Conservation (phyloP, 768 basidiomycete species). For the Lentinula raphanica region DNA sequence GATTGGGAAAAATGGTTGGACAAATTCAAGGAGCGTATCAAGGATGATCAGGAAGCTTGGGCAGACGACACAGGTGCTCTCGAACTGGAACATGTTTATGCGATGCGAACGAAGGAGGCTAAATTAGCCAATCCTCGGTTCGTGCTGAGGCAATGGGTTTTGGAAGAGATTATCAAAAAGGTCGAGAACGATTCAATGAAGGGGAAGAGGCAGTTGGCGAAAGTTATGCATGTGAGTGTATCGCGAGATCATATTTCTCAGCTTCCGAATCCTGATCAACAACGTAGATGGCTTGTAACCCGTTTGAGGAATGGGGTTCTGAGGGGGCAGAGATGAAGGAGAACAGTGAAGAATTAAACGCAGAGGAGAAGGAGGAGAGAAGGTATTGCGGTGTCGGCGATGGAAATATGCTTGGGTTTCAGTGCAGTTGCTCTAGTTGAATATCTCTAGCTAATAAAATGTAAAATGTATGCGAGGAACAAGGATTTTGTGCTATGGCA, state of each 20-base stretch:
- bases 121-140: constrained; percentile 80
- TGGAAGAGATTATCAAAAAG: constrained; percentile 85
- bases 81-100: constrained; percentile 30
- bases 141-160: constrained; percentile 89
- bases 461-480: background rate
- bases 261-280: background rate
- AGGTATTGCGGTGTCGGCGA: constrained; percentile 77
- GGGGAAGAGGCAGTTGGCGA: constrained; percentile 67
- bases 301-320: constrained; percentile 85
- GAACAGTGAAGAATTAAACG: constrained; percentile 36
- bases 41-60: constrained; percentile 48
- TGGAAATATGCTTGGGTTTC: constrained; percentile 76
- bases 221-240: constrained; percentile 79
- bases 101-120: constrained; percentile 44
- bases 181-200: constrained; percentile 61
- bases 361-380: constrained; percentile 64
- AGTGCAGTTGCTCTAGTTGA: constrained; percentile 90
- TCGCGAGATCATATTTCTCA: too few species aligned
- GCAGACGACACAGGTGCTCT: constrained; percentile 11
- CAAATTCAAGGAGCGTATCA: constrained; percentile 54
- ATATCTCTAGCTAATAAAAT: too few species aligned
- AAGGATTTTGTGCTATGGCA: too few species aligned
- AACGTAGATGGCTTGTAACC: constrained; percentile 80
- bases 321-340: constrained; percentile 37
- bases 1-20: constrained; percentile 64